A percentile compares a stretch with the other conserved stretches of the same genome.
Evolutionary conservation across 2,329 filamentous ascomycete genomes (phyloP).

Genomic region (Cytospora piceicola): DNA sequence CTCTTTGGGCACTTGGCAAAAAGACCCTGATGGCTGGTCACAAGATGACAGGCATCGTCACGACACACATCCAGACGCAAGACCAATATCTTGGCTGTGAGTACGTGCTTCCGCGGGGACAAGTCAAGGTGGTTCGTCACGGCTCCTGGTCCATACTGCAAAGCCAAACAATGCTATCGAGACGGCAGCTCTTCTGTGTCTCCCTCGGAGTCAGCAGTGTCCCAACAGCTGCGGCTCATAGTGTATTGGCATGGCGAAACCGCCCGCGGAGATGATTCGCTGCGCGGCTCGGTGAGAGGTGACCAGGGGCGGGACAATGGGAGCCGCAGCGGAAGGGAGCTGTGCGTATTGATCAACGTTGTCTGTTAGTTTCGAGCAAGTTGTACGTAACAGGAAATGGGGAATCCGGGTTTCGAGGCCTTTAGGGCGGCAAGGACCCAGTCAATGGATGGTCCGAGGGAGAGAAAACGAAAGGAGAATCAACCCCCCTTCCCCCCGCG

Average conservation of each 20-base stretch:
- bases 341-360: constrained; percentile 5
- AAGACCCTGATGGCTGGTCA: background rate
- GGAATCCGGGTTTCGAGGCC: background rate
- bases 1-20: background rate
- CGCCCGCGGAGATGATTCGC: constrained; percentile 25
- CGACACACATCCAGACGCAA: background rate
- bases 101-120: background rate
- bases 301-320: constrained; percentile 1
- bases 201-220: background rate
- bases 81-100: background rate
- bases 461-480: background rate
- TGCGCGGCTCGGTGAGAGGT: background rate
- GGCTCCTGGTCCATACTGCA: background rate
- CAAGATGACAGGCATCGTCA: background rate
- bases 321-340: background rate
- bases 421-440: constrained; percentile 9
- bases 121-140: constrained; percentile 2
- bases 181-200: no score
- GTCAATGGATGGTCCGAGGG: constrained; percentile 1
- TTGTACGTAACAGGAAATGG: constrained; percentile 30
- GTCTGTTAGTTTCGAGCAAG: constrained; percentile 7
- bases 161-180: background rate
- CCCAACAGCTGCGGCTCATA: background rate
- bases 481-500: no score
- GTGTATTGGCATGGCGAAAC: background rate